Percentiles rank a stretch among this genome's conserved stretches.
These are phyloP conservation scores for Senecio squalidus DNA, from an alignment of 140 eudicot genomes.

Conservation along the genomic window DNA sequence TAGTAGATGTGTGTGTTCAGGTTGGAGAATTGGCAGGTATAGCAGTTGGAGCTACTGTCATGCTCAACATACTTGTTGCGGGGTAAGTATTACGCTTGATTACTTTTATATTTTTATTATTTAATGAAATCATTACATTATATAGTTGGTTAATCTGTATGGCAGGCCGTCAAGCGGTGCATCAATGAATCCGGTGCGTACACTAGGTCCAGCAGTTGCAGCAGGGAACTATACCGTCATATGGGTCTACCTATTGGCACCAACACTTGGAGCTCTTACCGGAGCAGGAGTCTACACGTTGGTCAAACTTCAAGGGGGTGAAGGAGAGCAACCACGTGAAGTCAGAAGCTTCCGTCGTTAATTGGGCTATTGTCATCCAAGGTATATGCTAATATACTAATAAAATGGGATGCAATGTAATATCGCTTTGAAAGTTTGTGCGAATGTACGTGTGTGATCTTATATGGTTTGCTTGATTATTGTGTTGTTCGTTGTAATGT, in stretches of 20 bases:
- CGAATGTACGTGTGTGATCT: conserved; percentile 10
- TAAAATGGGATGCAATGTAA: conserved; percentile 14
- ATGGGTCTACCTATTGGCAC: conserved; percentile 88
- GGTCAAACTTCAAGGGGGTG: conserved; percentile 54
- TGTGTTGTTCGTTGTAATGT: conserved; percentile 7
- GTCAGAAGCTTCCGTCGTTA: conserved; percentile 83
- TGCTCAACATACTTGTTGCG: conserved; percentile 84
- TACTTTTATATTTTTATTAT: background rate
- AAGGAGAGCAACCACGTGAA: conserved; percentile 42
- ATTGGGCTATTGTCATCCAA: conserved; percentile 1
- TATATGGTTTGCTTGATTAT: conserved; percentile 13
- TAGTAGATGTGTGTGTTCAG: conserved; percentile 23
- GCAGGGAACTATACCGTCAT: conserved; percentile 69
- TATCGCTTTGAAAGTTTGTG: background rate
- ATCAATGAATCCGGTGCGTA: conserved; percentile 88
- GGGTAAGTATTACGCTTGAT: conserved; percentile 43
- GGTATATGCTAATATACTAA: conserved; percentile 10
- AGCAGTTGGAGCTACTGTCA: conserved; percentile 91
- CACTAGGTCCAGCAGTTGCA: conserved; percentile 90
- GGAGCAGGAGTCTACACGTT: conserved; percentile 78
- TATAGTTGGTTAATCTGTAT: background rate
- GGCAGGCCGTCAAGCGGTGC: conserved; percentile 79
- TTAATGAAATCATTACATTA: background rate
- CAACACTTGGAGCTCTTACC: conserved; percentile 78
- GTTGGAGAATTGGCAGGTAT: conserved; percentile 92